These are phyloP conservation scores for Diophrys appendiculata DNA, from an alignment of 73 alveolate species.

Conservation along the genomic window DNA sequence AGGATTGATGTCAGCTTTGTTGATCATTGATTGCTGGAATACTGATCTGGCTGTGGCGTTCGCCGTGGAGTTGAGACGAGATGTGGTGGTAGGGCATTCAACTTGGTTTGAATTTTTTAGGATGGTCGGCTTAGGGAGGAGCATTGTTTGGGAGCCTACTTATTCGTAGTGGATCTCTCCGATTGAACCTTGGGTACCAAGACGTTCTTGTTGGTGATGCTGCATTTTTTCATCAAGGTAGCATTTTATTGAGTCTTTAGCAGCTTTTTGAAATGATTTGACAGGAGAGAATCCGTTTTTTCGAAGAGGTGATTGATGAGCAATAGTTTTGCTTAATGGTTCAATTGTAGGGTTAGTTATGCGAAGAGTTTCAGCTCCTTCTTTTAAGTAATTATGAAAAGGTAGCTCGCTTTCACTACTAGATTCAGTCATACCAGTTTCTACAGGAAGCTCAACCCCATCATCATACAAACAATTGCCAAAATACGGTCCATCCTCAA, in stretches of 20 bases:
- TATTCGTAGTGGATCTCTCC: neutral
- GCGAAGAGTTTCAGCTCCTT: neutral
- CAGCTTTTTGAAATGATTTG: neutral
- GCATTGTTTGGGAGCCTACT: neutral
- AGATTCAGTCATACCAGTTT: neutral
- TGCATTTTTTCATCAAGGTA: neutral
- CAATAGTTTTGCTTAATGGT: neutral
- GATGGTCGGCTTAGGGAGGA: neutral
- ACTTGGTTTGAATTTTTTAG: neutral
- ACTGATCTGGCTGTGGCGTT: neutral
- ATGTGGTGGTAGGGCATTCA: neutral
- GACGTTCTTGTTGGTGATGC: neutral
- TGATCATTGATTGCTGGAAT: neutral
- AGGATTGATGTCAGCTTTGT: neutral
- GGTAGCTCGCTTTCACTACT: neutral
- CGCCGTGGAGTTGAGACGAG: neutral
- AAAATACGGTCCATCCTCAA: constrained; percentile 67
- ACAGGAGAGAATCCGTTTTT: neutral
- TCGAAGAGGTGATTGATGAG: no score
- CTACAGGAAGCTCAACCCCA: neutral
- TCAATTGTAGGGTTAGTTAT: neutral
- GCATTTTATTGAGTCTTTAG: neutral
- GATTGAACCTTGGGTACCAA: neutral
- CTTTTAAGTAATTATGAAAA: neutral
- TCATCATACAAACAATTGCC: constrained; percentile 37